A percentile compares a stretch with the other conserved stretches of the same genome.
These are phyloP conservation scores for Cryptococcus sp. DNA, from an alignment of 1,284 basidiomycete species.

Conservation along the genomic window DNA sequence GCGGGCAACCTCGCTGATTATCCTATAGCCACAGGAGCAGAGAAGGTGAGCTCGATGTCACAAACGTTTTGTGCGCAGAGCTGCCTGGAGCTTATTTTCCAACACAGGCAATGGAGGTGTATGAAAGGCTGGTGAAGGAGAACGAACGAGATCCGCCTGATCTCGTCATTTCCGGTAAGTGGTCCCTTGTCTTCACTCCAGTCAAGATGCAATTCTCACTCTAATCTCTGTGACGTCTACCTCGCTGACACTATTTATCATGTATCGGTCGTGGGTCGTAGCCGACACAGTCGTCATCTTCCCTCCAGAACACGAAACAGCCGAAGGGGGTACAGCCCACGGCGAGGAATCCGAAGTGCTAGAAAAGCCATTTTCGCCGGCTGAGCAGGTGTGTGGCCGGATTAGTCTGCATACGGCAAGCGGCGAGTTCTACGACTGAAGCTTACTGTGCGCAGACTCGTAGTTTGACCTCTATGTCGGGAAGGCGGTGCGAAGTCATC, in stretches of 20 bases:
- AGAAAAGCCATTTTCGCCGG: constrained; percentile 81
- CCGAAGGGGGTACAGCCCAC: constrained; percentile 29
- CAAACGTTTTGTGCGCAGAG: not conserved
- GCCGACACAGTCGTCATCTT: constrained; percentile 91
- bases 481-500: constrained; percentile 82
- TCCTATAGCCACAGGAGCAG: constrained; percentile 85
- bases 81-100: not conserved
- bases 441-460: constrained; percentile 55
- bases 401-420: too few species aligned
- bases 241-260: too few species aligned
- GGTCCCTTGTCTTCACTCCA: not conserved
- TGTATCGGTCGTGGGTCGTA: constrained; percentile 37
- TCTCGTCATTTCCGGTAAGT: constrained; percentile 82
- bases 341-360: constrained; percentile 56
- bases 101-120: constrained; percentile 77
- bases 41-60: constrained; percentile 62
- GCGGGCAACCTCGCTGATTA: constrained; percentile 82
- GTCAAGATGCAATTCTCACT: not conserved
- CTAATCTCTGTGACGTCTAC: too few species aligned
- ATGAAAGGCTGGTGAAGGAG: constrained; percentile 71
- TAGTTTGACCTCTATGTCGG: constrained; percentile 86
- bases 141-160: constrained; percentile 84
- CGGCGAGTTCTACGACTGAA: not conserved
- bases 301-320: constrained; percentile 66
- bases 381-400: constrained; percentile 64